phyloP scores from a whole-genome alignment of 2,329 filamentous ascomycete species.

The Epichloe elymi region DNA sequence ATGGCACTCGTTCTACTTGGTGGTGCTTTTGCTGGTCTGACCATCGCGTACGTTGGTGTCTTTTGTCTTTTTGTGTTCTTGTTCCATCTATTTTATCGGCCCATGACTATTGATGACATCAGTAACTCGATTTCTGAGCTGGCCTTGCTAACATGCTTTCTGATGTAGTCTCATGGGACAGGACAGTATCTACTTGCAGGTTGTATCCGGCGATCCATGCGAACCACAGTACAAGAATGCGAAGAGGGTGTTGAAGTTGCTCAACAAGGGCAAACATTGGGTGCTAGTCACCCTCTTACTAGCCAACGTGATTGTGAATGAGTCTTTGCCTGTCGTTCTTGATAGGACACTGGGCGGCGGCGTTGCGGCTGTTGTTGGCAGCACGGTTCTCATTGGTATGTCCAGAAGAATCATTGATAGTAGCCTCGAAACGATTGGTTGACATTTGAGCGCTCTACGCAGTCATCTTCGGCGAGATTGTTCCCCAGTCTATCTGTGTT shows the following conservation, averaged over 20 bases:
- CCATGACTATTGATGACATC: background rate
- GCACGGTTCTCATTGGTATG: constrained; percentile 85
- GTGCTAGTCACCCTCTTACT: constrained; percentile 87
- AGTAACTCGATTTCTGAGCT: background rate
- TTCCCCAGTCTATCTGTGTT: constrained; percentile 91
- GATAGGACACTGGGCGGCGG: constrained; percentile 89
- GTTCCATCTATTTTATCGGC: constrained; percentile 2
- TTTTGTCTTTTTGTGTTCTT: background rate
- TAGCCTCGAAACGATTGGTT: constrained; percentile 4
- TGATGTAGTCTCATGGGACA: constrained; percentile 45
- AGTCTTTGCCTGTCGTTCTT: constrained; percentile 87
- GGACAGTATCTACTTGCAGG: constrained; percentile 95
- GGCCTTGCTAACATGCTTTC: constrained; percentile 1
- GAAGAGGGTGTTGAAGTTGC: constrained; percentile 60
- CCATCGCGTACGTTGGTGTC: constrained; percentile 55
- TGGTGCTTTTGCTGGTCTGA: constrained; percentile 88
- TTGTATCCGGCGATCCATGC: constrained; percentile 74
- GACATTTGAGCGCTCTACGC: constrained; percentile 3
- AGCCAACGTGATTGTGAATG: constrained; percentile 96
- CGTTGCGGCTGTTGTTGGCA: constrained; percentile 85
- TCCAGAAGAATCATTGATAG: background rate
- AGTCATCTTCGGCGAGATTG: constrained; percentile 98
- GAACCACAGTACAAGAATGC: constrained; percentile 81
- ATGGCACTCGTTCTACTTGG: constrained; percentile 72
- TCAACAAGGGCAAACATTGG: constrained; percentile 93